Percentiles rank a stretch among this genome's conserved stretches.
phyloP scores from a whole-genome alignment of 2,329 filamentous ascomycete genomes.

The Colletotrichum cordylinicola region DNA sequence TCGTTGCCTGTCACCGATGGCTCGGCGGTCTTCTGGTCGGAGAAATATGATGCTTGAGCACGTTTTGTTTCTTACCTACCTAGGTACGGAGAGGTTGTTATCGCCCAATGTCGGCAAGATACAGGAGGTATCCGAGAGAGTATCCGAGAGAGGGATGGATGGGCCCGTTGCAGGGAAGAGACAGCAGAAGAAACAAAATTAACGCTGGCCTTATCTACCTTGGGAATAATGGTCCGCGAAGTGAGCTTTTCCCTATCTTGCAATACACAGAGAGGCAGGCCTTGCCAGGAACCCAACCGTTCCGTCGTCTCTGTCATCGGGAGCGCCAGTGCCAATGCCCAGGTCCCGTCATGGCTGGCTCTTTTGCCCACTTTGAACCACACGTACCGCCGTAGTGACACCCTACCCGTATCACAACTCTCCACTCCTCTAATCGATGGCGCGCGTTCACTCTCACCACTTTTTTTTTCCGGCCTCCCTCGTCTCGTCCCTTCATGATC shows the following conservation, averaged over 20 bases:
- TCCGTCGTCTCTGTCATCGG: neutral
- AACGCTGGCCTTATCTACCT: neutral
- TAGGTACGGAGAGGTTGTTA: neutral
- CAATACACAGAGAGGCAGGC: neutral
- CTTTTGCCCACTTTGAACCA: slow-evolving; percentile 21
- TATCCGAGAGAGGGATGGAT: neutral
- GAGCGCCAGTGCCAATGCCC: neutral
- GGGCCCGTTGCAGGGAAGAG: neutral
- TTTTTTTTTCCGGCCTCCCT: neutral
- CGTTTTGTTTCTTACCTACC: neutral
- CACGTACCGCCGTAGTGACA: slow-evolving; percentile 12
- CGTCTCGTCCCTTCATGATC: slow-evolving; percentile 3
- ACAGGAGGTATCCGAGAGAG: neutral
- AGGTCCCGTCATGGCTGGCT: slow-evolving; percentile 2
- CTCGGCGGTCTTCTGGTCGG: neutral
- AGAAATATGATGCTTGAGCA: neutral
- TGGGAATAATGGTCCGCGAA: neutral
- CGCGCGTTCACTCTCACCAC: slow-evolving; percentile 15
- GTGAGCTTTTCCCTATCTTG: neutral
- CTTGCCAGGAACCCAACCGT: neutral
- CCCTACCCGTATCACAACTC: slow-evolving; percentile 22
- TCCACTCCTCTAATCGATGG: slow-evolving; percentile 16
- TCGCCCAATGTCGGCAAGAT: neutral
- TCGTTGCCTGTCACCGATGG: neutral
- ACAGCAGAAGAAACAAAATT: neutral